Evolutionary conservation across 176 grass and related monocot genomes (phyloP).

Genomic region (Pontederia paniculata): DNA sequence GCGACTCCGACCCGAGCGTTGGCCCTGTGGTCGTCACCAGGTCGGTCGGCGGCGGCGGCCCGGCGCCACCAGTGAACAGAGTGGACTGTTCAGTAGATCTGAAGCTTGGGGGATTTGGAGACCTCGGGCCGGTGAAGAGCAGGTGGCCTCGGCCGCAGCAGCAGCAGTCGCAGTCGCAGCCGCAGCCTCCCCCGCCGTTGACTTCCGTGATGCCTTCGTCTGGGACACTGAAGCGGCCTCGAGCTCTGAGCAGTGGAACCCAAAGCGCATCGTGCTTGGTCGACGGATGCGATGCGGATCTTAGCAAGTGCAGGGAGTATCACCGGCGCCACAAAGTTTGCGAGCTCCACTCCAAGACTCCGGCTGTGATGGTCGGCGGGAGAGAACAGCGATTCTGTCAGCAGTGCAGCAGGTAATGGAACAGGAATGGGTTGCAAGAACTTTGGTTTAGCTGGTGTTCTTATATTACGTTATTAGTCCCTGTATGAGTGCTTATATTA

Average conservation of each 20-base stretch:
- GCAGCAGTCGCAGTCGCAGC: no score
- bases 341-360: constrained; percentile 78
- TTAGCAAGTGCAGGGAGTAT: constrained; percentile 69
- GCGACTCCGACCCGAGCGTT: neutral
- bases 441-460: constrained; percentile 11
- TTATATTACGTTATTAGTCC: constrained; percentile 13
- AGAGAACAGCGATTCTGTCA: constrained; percentile 78
- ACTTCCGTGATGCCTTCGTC: neutral
- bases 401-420: constrained; percentile 79
- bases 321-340: constrained; percentile 83
- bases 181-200: neutral
- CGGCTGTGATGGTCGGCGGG: constrained; percentile 54
- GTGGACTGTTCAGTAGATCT: constrained; percentile 39
- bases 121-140: constrained; percentile 8
- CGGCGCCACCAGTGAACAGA: neutral
- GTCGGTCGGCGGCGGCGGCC: constrained; percentile 10
- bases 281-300: constrained; percentile 63
- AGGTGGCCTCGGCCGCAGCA: constrained; percentile 8
- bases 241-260: constrained; percentile 1
- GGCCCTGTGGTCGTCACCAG: constrained; percentile 22
- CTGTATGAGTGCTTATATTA: neutral
- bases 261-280: constrained; percentile 41
- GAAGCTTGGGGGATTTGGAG: constrained; percentile 22
- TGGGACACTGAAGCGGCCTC: constrained; percentile 19
- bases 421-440: constrained; percentile 5